Base-by-base conservation (phyloP, 768 basidiomycete species). In the Dentipellis fragilis region DNA sequence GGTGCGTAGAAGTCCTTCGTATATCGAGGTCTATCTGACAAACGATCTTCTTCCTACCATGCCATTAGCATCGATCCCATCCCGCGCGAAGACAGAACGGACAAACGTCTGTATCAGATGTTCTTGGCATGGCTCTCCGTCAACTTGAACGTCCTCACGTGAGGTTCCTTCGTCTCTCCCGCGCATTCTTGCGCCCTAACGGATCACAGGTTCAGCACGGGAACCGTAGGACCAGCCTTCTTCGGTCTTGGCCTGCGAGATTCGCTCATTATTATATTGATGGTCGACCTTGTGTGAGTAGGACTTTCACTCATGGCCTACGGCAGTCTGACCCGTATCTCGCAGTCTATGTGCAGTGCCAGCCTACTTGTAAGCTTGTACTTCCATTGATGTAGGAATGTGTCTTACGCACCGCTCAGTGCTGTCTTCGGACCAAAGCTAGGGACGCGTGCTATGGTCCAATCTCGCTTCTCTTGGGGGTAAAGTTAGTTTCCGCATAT, bases 101-200 rank as follows among this genome's bases (percentile, higher is more conserved):
- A 86, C 61, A 76, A 70, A n/a, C 76, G 78, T 50, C 75, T 80
- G 51, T 79, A 78, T 62, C 83, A 86, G 57, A 68, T 85, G 62
- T 86, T 87, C 71, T 83, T 83, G 62, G 72, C 86, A 4, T 87
- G 85, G 85, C 82, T 86, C 61, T 80, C 85, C 8, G 75, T 79
- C 53, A 85, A 84, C 63, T 76, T 84, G 66, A 85, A 85, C 61
- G 77, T 87, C 23, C 70, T 84, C 17, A 75, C 74, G 68, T 84
- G 35, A 36, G 74, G 65, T n/a, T 3, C 29, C n/a, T 22, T 47
- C 7, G 23, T 11, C 12, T 3, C 29, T 29, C 29, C 42, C n/a
- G n/a, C 42, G 1, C 10, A 17, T 45, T 6, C 8, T 45, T 19
- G n/a, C 29, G 19, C n/a, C n/a, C 16, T 7, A 10, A 42, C 40